These are phyloP conservation scores for Hygrocybe punicea DNA, from an alignment of 768 basidiomycete genomes.

Conservation along the genomic window DNA sequence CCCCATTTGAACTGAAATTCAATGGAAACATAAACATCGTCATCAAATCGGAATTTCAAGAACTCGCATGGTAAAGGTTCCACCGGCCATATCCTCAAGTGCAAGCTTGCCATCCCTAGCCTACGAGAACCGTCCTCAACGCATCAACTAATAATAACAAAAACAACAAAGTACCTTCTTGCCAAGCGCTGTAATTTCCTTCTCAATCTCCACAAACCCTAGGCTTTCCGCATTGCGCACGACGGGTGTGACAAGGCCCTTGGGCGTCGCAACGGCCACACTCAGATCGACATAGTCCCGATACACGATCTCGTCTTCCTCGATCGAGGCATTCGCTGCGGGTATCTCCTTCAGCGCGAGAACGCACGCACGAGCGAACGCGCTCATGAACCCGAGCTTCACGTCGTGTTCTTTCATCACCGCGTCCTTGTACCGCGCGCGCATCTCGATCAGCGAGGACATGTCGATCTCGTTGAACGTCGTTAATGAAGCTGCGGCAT, in stretches of 20 bases:
- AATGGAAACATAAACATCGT: too few relatives aligned
- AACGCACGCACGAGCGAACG: conserved; percentile 83
- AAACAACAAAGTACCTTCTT: conserved; percentile 60
- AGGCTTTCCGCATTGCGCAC: conserved; percentile 86
- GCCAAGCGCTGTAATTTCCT: conserved; percentile 84
- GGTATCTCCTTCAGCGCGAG: conserved; percentile 90
- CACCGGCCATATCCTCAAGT: conserved; percentile 98
- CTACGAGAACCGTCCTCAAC: conserved; percentile 30
- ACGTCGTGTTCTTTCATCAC: conserved; percentile 89
- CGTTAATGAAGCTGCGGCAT: conserved; percentile 91
- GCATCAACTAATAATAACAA: conserved; percentile 1
- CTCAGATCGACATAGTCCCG: conserved; percentile 89
- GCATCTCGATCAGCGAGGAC: conserved; percentile 91
- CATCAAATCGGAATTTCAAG: background rate
- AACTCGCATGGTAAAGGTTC: conserved; percentile 95
- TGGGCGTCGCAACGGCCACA: conserved; percentile 95
- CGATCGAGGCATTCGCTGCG: conserved; percentile 90
- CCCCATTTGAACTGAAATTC: conserved; percentile 82
- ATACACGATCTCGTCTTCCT: conserved; percentile 92
- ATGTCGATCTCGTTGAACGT: conserved; percentile 99
- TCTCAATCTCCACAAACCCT: conserved; percentile 88
- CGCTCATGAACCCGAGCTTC: conserved; percentile 98
- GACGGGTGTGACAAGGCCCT: conserved; percentile 95
- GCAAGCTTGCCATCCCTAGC: conserved; percentile 90
- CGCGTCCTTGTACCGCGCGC: conserved; percentile 89